Conservation (phyloP, 768 basidiomycete genomes). For the Termitomyces titanicus region DNA sequence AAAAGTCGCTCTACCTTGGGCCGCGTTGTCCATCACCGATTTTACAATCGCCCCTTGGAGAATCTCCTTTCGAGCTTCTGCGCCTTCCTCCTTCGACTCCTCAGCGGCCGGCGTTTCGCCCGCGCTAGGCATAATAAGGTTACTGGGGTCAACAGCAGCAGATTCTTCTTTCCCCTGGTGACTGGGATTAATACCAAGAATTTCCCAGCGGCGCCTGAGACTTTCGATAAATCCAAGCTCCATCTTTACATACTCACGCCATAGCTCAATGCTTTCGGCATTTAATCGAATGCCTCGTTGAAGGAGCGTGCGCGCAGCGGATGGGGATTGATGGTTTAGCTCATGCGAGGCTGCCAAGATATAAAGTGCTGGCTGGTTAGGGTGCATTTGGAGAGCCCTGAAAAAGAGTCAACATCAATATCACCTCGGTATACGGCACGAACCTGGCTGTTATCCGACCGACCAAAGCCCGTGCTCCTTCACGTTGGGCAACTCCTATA, state of each 20-base stretch:
- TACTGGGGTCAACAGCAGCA: slow-evolving; percentile 17
- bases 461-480: slow-evolving; percentile 75
- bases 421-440: slow-evolving; percentile 17
- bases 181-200: slow-evolving; percentile 60
- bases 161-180: slow-evolving; percentile 11
- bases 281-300: slow-evolving; percentile 85
- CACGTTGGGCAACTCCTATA: slow-evolving; percentile 76
- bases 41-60: slow-evolving; percentile 79
- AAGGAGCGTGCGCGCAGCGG: slow-evolving; percentile 78
- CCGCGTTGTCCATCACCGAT: slow-evolving; percentile 72
- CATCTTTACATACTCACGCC: slow-evolving; percentile 90
- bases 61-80: slow-evolving; percentile 60
- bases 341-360: slow-evolving; percentile 85
- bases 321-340: slow-evolving; percentile 64
- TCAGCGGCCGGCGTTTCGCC: slow-evolving; percentile 19
- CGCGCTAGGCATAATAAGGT: slow-evolving; percentile 18
- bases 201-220: slow-evolving; percentile 72
- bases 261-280: slow-evolving; percentile 67
- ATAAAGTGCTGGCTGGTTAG: slow-evolving; percentile 72
- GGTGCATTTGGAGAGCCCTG: slow-evolving; percentile 87
- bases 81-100: slow-evolving; percentile 32
- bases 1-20: slow-evolving; percentile 48
- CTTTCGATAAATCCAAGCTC: slow-evolving; percentile 85
- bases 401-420: slow-evolving; percentile 2
- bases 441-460: slow-evolving; percentile 81